Percentiles rank a stretch among this genome's conserved stretches.
Evolutionary conservation across 768 basidiomycete genomes (phyloP).

Genomic region (Trichaptum fuscoviolaceum): DNA sequence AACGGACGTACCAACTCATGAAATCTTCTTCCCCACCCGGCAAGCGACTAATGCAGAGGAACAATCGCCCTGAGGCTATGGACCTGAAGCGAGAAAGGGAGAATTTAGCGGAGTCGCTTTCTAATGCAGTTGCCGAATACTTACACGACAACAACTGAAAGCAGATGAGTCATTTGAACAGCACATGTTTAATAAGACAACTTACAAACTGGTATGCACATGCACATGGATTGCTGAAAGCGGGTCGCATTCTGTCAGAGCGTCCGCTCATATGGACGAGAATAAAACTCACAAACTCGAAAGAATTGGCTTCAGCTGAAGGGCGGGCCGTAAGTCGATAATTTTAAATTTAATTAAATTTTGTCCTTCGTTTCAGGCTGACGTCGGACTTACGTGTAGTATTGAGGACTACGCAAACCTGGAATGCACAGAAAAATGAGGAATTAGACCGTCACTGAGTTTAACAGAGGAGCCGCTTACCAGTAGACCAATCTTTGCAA

Average conservation of each 20-base stretch:
- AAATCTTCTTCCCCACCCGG: neutral
- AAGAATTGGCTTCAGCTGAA: neutral
- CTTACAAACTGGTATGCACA: neutral
- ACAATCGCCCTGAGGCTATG: neutral
- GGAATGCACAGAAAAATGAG: neutral
- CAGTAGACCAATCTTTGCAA: neutral
- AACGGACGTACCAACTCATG: neutral
- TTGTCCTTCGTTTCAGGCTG: neutral
- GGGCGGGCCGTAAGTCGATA: too few relatives aligned
- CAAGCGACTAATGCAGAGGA: neutral
- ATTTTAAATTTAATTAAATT: too few relatives aligned
- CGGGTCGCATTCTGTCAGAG: neutral
- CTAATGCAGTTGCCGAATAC: neutral
- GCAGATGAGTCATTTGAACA: neutral
- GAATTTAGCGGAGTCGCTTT: neutral
- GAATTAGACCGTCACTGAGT: neutral
- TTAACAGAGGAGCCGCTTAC: neutral
- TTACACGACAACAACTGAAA: neutral
- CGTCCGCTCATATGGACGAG: neutral
- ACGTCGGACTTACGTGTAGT: neutral
- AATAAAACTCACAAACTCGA: neutral
- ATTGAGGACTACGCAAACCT: neutral
- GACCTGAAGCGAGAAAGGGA: neutral
- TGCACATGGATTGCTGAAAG: neutral
- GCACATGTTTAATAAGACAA: neutral